phyloP scores from a whole-genome alignment of 1,284 basidiomycete species.

The Ustilago loliicola region DNA sequence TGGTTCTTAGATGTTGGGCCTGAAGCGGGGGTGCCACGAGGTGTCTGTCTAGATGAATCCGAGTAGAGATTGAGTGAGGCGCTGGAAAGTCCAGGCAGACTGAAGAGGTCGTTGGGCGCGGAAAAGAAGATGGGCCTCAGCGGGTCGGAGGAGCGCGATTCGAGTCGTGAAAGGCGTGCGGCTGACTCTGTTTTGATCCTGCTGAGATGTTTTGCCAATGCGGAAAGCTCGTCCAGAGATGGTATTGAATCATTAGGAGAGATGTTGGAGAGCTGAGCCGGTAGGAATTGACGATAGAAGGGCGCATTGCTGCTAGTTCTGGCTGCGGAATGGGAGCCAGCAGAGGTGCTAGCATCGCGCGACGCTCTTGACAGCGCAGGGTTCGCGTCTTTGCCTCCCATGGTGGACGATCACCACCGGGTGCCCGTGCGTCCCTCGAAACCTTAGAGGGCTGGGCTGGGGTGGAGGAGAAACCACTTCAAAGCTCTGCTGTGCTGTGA shows the following conservation, averaged over 20 bases:
- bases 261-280: constrained; percentile 44
- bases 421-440: not conserved
- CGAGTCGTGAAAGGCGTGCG: constrained; percentile 41
- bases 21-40: constrained; percentile 17
- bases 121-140: constrained; percentile 43
- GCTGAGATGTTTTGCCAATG: constrained; percentile 40
- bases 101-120: constrained; percentile 45
- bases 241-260: constrained; percentile 49
- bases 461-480: not conserved
- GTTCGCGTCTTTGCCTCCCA: constrained; percentile 43
- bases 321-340: constrained; percentile 6
- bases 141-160: constrained; percentile 34
- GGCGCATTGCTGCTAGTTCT: constrained; percentile 22
- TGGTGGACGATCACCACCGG: constrained; percentile 1
- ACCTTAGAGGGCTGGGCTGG: not conserved
- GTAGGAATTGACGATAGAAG: constrained; percentile 57
- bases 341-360: constrained; percentile 21
- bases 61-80: constrained; percentile 37
- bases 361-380: constrained; percentile 34
- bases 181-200: constrained; percentile 43
- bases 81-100: constrained; percentile 37
- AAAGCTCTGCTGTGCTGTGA: not conserved
- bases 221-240: constrained; percentile 49
- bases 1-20: constrained; percentile 25
- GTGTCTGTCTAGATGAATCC: constrained; percentile 24